phyloP scores from a whole-genome alignment of 192 early-diverging fungal genomes.

The Coemansia sp. region DNA sequence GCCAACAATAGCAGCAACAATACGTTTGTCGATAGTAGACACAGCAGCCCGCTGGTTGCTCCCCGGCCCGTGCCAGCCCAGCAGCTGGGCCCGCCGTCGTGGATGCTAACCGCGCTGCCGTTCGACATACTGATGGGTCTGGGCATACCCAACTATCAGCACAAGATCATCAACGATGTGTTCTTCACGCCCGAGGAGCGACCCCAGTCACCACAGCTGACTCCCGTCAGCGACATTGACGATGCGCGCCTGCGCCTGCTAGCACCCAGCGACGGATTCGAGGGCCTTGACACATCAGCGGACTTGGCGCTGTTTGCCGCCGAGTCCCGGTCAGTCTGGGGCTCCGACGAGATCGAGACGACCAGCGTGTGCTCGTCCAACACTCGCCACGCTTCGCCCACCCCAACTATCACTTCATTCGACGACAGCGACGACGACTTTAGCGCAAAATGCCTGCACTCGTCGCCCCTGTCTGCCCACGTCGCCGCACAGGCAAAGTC shows the following conservation, averaged over 20 bases:
- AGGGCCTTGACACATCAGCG: conserved; percentile 36
- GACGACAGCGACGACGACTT: conserved; percentile 24
- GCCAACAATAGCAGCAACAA: conserved; percentile 21
- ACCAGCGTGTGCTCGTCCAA: conserved; percentile 31
- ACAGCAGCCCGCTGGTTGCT: conserved; percentile 40
- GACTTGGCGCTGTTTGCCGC: conserved; percentile 54
- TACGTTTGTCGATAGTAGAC: conserved; percentile 16
- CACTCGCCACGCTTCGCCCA: conserved; percentile 53
- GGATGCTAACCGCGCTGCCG: conserved; percentile 51
- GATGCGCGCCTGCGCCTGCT: conserved; percentile 38
- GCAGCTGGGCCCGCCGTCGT: conserved; percentile 42
- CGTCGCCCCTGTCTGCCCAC: conserved; percentile 44
- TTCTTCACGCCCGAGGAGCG: conserved; percentile 55
- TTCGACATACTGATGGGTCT: conserved; percentile 49
- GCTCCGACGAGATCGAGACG: conserved; percentile 40
- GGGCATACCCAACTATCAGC: conserved; percentile 25
- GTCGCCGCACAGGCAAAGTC: conserved; percentile 54
- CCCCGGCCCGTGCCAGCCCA: conserved; percentile 55
- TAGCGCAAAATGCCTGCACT: conserved; percentile 13
- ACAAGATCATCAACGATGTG: conserved; percentile 56
- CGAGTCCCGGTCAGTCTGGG: conserved; percentile 37
- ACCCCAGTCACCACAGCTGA: conserved; percentile 46
- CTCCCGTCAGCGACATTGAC: conserved; percentile 50
- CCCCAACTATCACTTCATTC: conserved; percentile 41
- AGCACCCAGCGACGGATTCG: conserved; percentile 38